Evolutionary conservation across 768 basidiomycete species (phyloP), one percentile per base, ranked within the genome.

Genomic region (Suillus subalutaceus): DNA sequence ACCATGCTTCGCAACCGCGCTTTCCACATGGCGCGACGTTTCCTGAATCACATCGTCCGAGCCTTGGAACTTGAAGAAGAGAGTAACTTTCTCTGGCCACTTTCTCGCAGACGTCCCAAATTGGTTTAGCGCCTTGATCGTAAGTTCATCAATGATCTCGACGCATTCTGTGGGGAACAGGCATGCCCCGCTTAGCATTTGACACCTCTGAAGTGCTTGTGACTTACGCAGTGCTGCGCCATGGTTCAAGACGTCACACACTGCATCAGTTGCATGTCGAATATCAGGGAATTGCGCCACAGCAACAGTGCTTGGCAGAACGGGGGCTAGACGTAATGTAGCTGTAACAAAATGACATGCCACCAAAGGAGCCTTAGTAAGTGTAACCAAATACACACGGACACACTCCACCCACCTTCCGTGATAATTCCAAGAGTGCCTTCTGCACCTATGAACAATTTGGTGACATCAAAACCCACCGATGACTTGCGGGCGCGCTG

Each of bases 351-450:
- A 15, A 66, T 12, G 18, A 23, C 15, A 56, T 6, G 12, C 18
- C 55, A 18, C 53, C 46, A 20, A 63, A 38, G 41, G 32, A 10
- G 10, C 6, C 38, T 26, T 9, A 35, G 32, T 62, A n/a, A 61
- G 32, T 30, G 13, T 7, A 16, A 63, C n/a, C 3, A 43, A 23
- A 62, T 62, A 26, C 12, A 62, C 4, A 40, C 20, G 38, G 12
- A 44, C 30, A 32, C 53, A 16, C 41, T 53, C 37, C 20, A 58
- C 74, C 48, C 62, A 83, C 90, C 88, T 81, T 95, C 93, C 0
- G 91, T 93, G 16, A 95, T 86, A 68, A 95, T 90, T 2, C 93
- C 93, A 38, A 94, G 75, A 0, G 92, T 94, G 2, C 93, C 93
- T 76, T 95, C 93, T 2, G 91, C 91, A 5, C 93, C 93, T 64